Evolutionary conservation across 148 eudicot genomes (phyloP).

Genomic region (Vaccinium macrocarpon): DNA sequence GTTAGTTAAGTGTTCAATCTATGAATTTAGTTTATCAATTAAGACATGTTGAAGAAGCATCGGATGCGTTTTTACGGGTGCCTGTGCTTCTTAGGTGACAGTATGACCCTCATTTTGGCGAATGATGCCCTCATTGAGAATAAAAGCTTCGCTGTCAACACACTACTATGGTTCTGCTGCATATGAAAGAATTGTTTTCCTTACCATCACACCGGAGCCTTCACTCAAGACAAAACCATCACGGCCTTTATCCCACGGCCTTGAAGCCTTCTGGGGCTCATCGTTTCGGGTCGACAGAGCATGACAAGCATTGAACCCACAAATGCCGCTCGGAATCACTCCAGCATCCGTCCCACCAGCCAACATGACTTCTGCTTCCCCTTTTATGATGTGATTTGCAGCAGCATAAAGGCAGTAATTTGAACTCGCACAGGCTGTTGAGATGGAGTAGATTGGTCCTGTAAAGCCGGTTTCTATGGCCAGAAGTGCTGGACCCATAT

Average conservation of each 20-base stretch:
- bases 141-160: neutral
- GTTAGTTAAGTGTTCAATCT: neutral
- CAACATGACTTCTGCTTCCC: constrained; percentile 28
- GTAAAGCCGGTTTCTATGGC: constrained; percentile 30
- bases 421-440: constrained; percentile 32
- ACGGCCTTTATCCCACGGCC: constrained; percentile 37
- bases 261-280: constrained; percentile 26
- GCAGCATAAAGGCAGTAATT: constrained; percentile 29
- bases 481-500: constrained; percentile 23
- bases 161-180: neutral
- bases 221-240: constrained; percentile 36
- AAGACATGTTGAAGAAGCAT: neutral
- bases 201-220: constrained; percentile 35
- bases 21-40: neutral
- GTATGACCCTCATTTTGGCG: neutral
- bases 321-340: constrained; percentile 18
- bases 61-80: neutral
- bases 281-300: constrained; percentile 28
- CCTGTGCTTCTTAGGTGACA: neutral
- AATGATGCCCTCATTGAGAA: neutral
- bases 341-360: constrained; percentile 32
- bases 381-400: constrained; percentile 29
- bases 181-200: neutral
- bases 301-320: constrained; percentile 29
- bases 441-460: constrained; percentile 30